Percentiles rank a stretch among this genome's conserved stretches.
Conservation (phyloP, 2,329 filamentous ascomycete species). For the Neopestalotiopsis sp. region DNA sequence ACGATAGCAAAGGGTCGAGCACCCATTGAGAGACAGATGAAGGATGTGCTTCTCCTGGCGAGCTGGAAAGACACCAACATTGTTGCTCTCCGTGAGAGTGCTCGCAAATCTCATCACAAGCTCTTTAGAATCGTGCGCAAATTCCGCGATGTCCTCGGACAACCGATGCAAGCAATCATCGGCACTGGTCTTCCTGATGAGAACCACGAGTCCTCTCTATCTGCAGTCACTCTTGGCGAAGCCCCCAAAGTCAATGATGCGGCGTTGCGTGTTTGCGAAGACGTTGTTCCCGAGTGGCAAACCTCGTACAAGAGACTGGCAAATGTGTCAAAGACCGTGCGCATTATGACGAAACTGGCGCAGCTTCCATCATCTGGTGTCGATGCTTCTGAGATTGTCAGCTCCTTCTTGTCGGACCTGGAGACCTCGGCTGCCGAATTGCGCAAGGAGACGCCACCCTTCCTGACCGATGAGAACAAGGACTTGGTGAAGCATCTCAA, state of each 20-base stretch:
- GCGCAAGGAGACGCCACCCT: constrained; percentile 80
- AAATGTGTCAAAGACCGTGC: constrained; percentile 72
- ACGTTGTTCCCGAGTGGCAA: constrained; percentile 44
- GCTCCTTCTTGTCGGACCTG: constrained; percentile 73
- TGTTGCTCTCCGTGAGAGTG: constrained; percentile 84
- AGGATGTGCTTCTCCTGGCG: constrained; percentile 87
- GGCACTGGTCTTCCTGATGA: constrained; percentile 65
- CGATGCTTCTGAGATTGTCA: constrained; percentile 64
- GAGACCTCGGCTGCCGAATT: constrained; percentile 73
- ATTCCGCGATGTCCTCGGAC: constrained; percentile 79
- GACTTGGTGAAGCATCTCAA: constrained; percentile 86
- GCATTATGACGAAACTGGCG: constrained; percentile 74
- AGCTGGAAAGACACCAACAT: constrained; percentile 99
- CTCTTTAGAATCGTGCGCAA: constrained; percentile 91
- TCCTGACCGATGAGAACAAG: constrained; percentile 88
- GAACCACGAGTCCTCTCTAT: constrained; percentile 23
- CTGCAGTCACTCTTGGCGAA: not conserved
- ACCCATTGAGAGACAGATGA: constrained; percentile 88
- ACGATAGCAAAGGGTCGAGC: constrained; percentile 70
- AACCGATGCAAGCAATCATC: constrained; percentile 73
- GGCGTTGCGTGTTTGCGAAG: constrained; percentile 39
- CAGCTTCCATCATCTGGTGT: constrained; percentile 56
- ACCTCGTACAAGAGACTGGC: constrained; percentile 68
- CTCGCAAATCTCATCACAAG: constrained; percentile 87
- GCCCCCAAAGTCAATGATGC: constrained; percentile 35